phyloP scores from a whole-genome alignment of 148 eudicot species.

The Fagopyrum esculentum region DNA sequence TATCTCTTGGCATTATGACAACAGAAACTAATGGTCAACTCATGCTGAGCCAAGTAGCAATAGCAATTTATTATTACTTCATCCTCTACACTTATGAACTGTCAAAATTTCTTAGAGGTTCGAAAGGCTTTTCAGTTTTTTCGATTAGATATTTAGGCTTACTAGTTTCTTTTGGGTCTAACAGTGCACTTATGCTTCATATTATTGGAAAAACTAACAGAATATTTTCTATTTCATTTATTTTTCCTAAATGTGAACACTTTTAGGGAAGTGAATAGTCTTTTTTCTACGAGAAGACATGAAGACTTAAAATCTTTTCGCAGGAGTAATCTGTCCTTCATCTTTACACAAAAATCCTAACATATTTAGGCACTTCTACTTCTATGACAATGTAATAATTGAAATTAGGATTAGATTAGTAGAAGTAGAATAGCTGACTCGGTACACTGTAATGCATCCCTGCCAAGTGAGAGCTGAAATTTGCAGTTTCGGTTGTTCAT shows the following conservation, averaged over 20 bases:
- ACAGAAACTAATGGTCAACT: neutral
- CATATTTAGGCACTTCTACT: neutral
- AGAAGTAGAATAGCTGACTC: neutral
- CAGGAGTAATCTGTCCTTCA: neutral
- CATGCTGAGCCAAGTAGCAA: neutral
- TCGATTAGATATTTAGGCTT: neutral
- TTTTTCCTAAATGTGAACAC: neutral
- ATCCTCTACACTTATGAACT: neutral
- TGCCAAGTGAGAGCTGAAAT: neutral
- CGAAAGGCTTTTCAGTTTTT: neutral
- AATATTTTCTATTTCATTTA: neutral
- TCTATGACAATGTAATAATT: neutral
- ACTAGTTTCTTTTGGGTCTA: neutral
- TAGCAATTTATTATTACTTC: neutral
- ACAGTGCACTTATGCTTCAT: neutral
- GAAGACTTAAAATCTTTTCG: neutral
- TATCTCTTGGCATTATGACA: neutral
- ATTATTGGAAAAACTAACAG: neutral
- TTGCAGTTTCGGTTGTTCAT: neutral
- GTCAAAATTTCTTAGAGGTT: neutral
- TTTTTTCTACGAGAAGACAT: neutral
- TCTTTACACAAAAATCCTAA: neutral
- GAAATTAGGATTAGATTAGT: neutral
- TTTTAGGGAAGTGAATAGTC: neutral
- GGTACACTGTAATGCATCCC: constrained; percentile 2